A percentile compares a stretch with the other conserved stretches of the same genome.
These are phyloP conservation scores for Kickxella alabastrina DNA, from an alignment of 192 early-diverging fungal genomes.

Conservation along the genomic window DNA sequence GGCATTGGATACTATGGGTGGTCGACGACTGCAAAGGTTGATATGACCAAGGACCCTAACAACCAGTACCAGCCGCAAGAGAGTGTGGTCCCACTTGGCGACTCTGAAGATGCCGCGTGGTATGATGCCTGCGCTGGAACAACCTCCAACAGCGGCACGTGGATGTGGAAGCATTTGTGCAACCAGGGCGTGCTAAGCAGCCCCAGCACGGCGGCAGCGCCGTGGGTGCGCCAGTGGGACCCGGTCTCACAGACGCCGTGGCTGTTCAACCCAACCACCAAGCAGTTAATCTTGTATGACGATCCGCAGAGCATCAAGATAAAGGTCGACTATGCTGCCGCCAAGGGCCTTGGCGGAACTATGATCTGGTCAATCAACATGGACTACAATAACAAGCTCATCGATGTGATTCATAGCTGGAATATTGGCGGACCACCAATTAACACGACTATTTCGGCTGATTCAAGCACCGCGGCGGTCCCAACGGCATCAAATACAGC, in stretches of 20 bases:
- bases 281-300: conserved; percentile 62
- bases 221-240: conserved; percentile 66
- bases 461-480: not conserved
- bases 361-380: conserved; percentile 64
- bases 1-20: conserved; percentile 67
- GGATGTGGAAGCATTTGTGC: conserved; percentile 59
- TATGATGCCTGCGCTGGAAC: conserved; percentile 48
- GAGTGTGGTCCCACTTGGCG: conserved; percentile 49
- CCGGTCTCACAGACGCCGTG: conserved; percentile 59
- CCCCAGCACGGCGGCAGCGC: conserved; percentile 16
- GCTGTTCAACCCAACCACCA: conserved; percentile 61
- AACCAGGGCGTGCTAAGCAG: conserved; percentile 47
- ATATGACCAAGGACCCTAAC: conserved; percentile 52
- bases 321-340: conserved; percentile 55
- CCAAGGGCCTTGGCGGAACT: conserved; percentile 53
- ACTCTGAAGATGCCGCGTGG: conserved; percentile 52
- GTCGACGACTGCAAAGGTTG: conserved; percentile 35
- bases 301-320: conserved; percentile 53
- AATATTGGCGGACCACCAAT: conserved; percentile 5
- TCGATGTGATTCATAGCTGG: conserved; percentile 29
- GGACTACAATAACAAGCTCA: conserved; percentile 56
- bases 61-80: conserved; percentile 47
- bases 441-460: conserved; percentile 4
- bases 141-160: conserved; percentile 53
- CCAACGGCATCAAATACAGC: not conserved